These are phyloP conservation scores for Colletotrichum tropicale DNA, from an alignment of 2,329 filamentous ascomycete species.

Conservation along the genomic window DNA sequence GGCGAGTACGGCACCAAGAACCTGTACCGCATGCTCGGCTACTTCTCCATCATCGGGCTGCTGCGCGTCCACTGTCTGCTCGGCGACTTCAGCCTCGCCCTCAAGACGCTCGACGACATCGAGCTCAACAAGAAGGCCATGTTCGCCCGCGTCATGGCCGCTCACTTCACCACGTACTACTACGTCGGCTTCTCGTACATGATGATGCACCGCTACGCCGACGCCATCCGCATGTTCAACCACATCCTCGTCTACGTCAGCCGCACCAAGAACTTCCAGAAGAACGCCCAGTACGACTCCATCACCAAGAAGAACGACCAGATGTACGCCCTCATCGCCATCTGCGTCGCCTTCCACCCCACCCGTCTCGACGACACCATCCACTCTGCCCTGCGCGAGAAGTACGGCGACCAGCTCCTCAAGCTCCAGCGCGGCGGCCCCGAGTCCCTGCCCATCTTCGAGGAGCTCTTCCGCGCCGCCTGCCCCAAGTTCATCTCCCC, in stretches of 20 bases:
- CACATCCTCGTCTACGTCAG: constrained; percentile 99
- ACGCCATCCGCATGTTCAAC: constrained; percentile 99
- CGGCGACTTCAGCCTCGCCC: constrained; percentile 95
- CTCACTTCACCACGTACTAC: constrained; percentile 99
- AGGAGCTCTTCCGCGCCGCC: constrained; percentile 96
- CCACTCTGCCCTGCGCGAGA: constrained; percentile 96
- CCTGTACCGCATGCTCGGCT: constrained; percentile 97
- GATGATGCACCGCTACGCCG: constrained; percentile 99
- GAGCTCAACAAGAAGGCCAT: constrained; percentile 99
- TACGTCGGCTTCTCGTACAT: constrained; percentile 99
- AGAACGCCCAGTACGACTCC: constrained; percentile 96
- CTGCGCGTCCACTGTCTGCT: constrained; percentile 95
- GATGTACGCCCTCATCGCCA: constrained; percentile 99
- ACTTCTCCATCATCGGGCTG: constrained; percentile 98
- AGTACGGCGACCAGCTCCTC: constrained; percentile 98
- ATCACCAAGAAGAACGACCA: constrained; percentile 99
- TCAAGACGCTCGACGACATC: constrained; percentile 99
- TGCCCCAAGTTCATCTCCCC: constrained; percentile 99
- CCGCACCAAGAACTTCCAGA: constrained; percentile 99
- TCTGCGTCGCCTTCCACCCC: constrained; percentile 97
- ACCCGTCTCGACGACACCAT: constrained; percentile 98
- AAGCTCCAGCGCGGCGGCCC: constrained; percentile 96
- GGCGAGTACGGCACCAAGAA: constrained; percentile 95
- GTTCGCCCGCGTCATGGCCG: constrained; percentile 99
- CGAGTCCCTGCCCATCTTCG: constrained; percentile 93